Evolutionary conservation across 208 protist genomes (phyloP).

Genomic region (Acanthamoeba royreba): DNA sequence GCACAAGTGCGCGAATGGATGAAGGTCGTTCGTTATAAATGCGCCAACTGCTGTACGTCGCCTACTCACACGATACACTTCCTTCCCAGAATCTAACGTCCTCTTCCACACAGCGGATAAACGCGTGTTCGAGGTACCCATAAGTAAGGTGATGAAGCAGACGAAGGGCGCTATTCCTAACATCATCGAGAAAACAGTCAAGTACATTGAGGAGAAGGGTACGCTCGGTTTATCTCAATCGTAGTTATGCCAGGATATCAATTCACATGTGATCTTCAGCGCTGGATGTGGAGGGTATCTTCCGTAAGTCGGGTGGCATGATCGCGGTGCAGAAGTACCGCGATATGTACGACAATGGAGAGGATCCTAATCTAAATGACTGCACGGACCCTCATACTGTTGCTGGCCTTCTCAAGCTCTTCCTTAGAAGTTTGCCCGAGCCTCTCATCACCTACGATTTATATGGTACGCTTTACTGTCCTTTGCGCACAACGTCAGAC

Average conservation of each 20-base stretch:
- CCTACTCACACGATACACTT: not conserved
- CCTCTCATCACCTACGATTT: slow-evolving; percentile 30
- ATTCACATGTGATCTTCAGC: no score
- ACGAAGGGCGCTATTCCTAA: not conserved
- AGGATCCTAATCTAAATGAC: not conserved
- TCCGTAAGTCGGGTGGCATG: slow-evolving; percentile 22
- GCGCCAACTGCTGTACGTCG: slow-evolving; percentile 9
- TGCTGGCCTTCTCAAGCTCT: slow-evolving; percentile 23
- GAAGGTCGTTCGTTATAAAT: slow-evolving; percentile 16
- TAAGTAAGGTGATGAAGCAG: not conserved
- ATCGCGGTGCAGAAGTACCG: slow-evolving; percentile 11
- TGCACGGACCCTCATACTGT: slow-evolving; percentile 28
- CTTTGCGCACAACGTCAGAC: not conserved
- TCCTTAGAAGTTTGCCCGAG: slow-evolving; percentile 2
- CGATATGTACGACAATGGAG: not conserved
- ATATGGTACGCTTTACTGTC: not conserved
- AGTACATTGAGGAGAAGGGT: not conserved
- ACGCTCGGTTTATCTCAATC: no score
- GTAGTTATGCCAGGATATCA: no score
- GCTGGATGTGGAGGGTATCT: slow-evolving; percentile 29
- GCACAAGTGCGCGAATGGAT: slow-evolving; percentile 1
- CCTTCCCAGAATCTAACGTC: not conserved
- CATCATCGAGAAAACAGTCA: not conserved
- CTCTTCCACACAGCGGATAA: not conserved
- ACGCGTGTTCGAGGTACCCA: not conserved